Percentiles rank a stretch among this genome's conserved stretches.
phyloP scores from a whole-genome alignment of 371 early-diverging fungal species.

The Funneliformis caledonium region DNA sequence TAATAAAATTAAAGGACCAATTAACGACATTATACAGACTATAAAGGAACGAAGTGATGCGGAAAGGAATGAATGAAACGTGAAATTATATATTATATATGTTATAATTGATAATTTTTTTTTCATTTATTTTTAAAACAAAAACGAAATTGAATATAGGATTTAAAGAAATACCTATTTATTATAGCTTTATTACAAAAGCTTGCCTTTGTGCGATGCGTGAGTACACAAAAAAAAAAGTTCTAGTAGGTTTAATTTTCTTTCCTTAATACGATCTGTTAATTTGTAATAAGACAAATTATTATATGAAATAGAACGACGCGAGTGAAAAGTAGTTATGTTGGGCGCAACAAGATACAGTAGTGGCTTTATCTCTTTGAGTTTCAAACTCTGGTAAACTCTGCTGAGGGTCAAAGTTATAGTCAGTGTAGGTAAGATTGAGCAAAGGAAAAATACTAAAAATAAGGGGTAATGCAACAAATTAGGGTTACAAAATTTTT shows the following conservation, averaged over 20 bases:
- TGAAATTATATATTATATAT: background rate
- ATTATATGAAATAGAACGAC: background rate
- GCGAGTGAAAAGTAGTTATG: background rate
- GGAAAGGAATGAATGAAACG: background rate
- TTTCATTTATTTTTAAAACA: background rate
- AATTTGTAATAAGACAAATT: no score
- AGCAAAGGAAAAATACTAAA: background rate
- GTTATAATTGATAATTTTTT: background rate
- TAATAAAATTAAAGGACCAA: background rate
- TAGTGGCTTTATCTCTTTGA: background rate
- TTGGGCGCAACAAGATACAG: background rate
- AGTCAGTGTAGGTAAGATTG: background rate
- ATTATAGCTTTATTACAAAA: background rate
- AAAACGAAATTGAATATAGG: background rate
- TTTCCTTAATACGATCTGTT: background rate
- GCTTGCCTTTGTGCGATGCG: background rate
- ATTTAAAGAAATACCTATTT: background rate
- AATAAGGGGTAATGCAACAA: background rate
- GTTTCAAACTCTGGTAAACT: background rate
- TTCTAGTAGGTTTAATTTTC: background rate
- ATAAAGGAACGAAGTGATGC: background rate
- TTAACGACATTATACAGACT: background rate
- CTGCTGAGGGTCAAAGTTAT: background rate
- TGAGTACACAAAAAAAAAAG: background rate
- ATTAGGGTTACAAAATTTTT: background rate